phyloP scores from a whole-genome alignment of 2,329 filamentous ascomycete species.

The Truncatella angustata region DNA sequence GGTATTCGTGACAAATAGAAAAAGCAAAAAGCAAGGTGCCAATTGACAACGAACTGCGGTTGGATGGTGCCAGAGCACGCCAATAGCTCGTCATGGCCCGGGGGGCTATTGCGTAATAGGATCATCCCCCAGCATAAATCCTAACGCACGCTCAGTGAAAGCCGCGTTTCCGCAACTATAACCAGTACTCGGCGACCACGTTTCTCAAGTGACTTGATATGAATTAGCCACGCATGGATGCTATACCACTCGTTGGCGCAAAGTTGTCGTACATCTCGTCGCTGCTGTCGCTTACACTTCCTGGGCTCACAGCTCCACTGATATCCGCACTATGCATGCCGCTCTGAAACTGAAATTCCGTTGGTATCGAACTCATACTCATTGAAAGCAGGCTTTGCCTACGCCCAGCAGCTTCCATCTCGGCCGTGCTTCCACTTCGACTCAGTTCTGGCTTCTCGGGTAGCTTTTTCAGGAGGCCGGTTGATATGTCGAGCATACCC shows the following conservation, averaged over 20 bases:
- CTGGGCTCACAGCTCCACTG: slow-evolving; percentile 51
- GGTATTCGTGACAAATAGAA: slow-evolving; percentile 12
- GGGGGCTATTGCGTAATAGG: slow-evolving; percentile 8
- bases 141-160: not conserved
- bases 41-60: not conserved
- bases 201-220: too few species aligned
- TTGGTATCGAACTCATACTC: slow-evolving; percentile 24
- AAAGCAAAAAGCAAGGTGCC: not conserved
- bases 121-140: not conserved
- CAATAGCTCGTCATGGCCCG: slow-evolving; percentile 9
- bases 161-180: too few species aligned
- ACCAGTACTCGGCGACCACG: too few species aligned
- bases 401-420: slow-evolving; percentile 39
- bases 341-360: slow-evolving; percentile 40
- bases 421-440: slow-evolving; percentile 48
- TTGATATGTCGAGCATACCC: slow-evolving; percentile 72
- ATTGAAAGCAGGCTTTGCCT: slow-evolving; percentile 28
- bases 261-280: slow-evolving; percentile 56
- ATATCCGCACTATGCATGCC: slow-evolving; percentile 45
- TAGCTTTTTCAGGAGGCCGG: slow-evolving; percentile 65
- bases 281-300: slow-evolving; percentile 48
- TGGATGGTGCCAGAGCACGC: slow-evolving; percentile 11
- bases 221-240: slow-evolving; percentile 27
- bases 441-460: slow-evolving; percentile 70
- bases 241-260: slow-evolving; percentile 33